Evolutionary conservation across 306 rosid species (phyloP), one percentile per base, ranked within the genome.

Genomic region (Trifolium dubium): DNA sequence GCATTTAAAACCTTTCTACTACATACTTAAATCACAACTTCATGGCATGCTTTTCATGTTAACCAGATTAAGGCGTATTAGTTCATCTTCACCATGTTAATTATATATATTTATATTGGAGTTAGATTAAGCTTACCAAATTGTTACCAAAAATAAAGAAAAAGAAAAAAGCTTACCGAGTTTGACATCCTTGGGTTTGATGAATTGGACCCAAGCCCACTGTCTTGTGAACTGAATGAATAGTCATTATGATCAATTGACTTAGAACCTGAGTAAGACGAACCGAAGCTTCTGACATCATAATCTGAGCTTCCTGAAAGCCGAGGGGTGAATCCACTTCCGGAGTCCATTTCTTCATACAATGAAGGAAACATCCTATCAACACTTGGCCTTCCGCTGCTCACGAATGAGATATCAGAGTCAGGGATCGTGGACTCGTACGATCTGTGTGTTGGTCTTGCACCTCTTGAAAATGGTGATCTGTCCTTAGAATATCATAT

Each of bases 371-470:
- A 76, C 75, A 71, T 9, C 51, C 76, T 78, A 13, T 91, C 96
- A 40, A 39, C 1, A 49, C 96, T 86, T 11, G 92, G 88, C 79
- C 87, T 85, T 64, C 80, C 96, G 9, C 73, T 63, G 73, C 93
- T 89, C 80, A 93, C 93, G 18, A 81, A 93, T 44, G 97, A 93
- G 71, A 88, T 91, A 75, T 93, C 97, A 1, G 81, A 75, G 13
- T 91, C 97, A 0, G 64, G 11, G 19, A 56, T 2, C 18, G 82
- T 73, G 51, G 83, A 63, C 70, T 89, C 89, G 9, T 79, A 71
- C 10, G 85, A 14, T 72, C 58, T 91, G 81, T 73, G 78, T 71
- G 5, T 15, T 49, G 84, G 40, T 67, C 72, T 73, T 32, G 81
- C 86, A 46, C 66, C 68, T 71, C 89, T 83, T 35, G 77, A 59